Base-by-base conservation (phyloP, 2,329 filamentous ascomycete genomes). In the Fusarium kyushuense region DNA sequence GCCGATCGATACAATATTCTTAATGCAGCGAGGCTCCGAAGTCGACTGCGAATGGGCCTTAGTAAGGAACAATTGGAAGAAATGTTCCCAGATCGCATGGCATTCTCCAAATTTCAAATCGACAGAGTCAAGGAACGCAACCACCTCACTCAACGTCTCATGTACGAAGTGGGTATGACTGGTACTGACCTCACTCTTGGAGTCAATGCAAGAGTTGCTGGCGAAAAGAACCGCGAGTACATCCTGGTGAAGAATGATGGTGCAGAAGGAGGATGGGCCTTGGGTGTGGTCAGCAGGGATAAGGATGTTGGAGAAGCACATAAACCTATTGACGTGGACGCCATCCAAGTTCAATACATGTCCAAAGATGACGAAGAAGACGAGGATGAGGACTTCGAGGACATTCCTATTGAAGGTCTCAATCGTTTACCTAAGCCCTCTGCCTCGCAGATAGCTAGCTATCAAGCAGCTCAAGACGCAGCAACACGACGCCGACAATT, bases 71-170 rank as follows among this genome's bases (percentile, higher is more conserved):
- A 99, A 79, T 81, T 99, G 16, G 94, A 98, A 71, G 88, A 86
- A 45, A 99, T 99, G 96, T 99, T 99, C 76, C 95, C 96, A 0
- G 92, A 99, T 77, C 89, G 96, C 27, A 97, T 99, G 94, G 96
- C 91, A 1, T 99, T 99, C 76, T 97, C 94, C 2, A 91, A 86
- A 64, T 99, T 99, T 75, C 96, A 99, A 79, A 97, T 99, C 59
- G 96, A 98, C 76, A 86, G 96, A 59, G 96, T 98, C 13, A 89
- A 87, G 70, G 95, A 99, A 80, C 86, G 96, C 49, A 99, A 99
- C 74, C 92, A 97, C 66, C 85, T 99, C 30, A 99, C 96, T 0
- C 96, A 99, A 76, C 87, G 95, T 38, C 82, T 99, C 58, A 99
- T 99, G 96, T 89, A 93, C 72, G 87, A 99, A 72, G 94, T 95